Base-by-base conservation (phyloP, 352 stramenopile species). In the Pythium myriotylum region DNA sequence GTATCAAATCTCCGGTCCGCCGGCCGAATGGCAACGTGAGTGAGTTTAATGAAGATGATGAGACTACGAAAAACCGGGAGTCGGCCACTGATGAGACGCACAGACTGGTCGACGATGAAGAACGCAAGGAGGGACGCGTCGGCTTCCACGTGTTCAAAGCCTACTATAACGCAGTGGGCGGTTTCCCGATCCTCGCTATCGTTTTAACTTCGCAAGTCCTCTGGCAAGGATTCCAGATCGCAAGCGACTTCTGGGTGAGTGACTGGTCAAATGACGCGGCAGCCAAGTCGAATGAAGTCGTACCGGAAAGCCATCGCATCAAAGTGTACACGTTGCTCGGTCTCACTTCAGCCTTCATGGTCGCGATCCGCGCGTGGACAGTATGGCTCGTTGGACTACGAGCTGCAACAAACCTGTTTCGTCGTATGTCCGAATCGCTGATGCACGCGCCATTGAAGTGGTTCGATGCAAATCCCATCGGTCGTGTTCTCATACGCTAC, bases 401-500 rank as follows among this genome's bases (percentile, higher is more conserved):
- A 23, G 10, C 48, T 39, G 24, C 19, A 16, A 17, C 9, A 23
- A 26, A 63, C 26, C 65, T 98, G 14, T 97, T 98, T 63, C 68
- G 97, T 41, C 50, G 79, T 16, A 81, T 98, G 59, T 95, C 90
- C 13, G 54, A 80, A 16, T 81, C 82, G 32, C 79, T 98, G 14
- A 66, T 98, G 37, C 50, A 79, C 26, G 92, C 92, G 16, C 91
- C 92, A 3, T 79, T 98, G 52, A 60, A 79, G 4, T 98, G 97
- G 60, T 98, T 98, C 71, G 92, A 98, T 65, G 85, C 84, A 3
- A 97, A 96, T 57, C 94, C 92, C 1, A 73, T 94, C 1, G 91
- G 92, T 1, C 79, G 91, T 39, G 94, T 98, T 20, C 32, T 98
- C 8, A 97, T 94, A 56, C 79, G 95, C 5, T 98, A 97, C 73